phyloP scores from a whole-genome alignment of 1,139 yeast genomes.

The Pichia sp. region DNA sequence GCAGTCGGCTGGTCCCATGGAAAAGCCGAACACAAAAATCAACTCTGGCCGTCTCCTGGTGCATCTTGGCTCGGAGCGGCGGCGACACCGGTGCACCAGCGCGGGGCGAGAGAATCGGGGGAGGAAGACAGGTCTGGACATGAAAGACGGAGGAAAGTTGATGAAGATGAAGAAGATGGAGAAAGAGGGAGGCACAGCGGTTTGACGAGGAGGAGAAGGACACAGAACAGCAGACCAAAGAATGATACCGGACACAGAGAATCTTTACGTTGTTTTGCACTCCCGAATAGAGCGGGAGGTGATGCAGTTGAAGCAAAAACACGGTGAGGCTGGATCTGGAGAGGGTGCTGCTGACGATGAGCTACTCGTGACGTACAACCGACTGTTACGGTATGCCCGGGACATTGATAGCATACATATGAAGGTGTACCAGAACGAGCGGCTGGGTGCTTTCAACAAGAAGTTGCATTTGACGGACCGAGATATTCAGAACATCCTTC shows the following conservation, averaged over 20 bases:
- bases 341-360: not conserved
- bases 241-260: not conserved
- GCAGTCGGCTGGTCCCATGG: not conserved
- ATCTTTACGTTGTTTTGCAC: not conserved
- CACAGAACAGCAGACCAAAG: not conserved
- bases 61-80: not conserved
- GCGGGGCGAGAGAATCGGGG: not conserved
- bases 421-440: not conserved
- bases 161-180: not conserved
- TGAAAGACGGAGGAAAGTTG: not conserved
- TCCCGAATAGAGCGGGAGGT: constrained; percentile 2
- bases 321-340: not conserved
- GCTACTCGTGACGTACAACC: constrained; percentile 2
- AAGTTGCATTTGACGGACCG: constrained; percentile 17
- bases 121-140: not conserved
- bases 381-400: constrained; percentile 1
- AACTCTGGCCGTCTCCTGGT: not conserved
- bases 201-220: not conserved
- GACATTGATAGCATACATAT: constrained; percentile 10
- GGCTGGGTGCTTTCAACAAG: not conserved
- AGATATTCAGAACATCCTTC: constrained; percentile 15
- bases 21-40: not conserved
- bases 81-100: constrained; percentile 1
- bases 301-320: not conserved
- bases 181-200: not conserved